Conservation (phyloP, 306 rosid genomes). For the Canavalia ensiformis region DNA sequence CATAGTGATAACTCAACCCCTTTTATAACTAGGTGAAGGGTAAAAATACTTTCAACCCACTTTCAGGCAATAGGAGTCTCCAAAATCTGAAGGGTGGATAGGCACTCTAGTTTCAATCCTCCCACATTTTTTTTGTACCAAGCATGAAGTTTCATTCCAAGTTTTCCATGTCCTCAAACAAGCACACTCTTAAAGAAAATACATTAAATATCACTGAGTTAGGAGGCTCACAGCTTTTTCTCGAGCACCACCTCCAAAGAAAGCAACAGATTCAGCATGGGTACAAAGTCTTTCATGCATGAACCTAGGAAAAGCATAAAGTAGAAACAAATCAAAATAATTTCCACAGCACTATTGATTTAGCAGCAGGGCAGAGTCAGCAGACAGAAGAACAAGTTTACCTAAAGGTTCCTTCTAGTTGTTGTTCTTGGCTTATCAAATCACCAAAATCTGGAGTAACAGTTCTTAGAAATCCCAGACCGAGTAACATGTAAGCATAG, state of each 20-base stretch:
- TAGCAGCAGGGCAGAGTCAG: slow-evolving; percentile 33
- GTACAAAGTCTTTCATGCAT: slow-evolving; percentile 95
- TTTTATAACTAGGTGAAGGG: neutral
- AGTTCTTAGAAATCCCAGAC: slow-evolving; percentile 79
- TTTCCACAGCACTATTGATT: slow-evolving; percentile 24
- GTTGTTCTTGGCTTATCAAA: slow-evolving; percentile 81
- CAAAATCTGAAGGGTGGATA: neutral
- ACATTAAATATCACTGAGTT: slow-evolving; percentile 25
- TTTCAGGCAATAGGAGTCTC: slow-evolving; percentile 1
- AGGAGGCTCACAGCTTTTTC: slow-evolving; percentile 80
- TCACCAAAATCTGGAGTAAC: slow-evolving; percentile 92
- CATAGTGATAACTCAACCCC: neutral
- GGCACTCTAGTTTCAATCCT: slow-evolving; percentile 14
- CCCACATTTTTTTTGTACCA: slow-evolving; percentile 22
- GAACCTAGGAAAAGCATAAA: slow-evolving; percentile 67
- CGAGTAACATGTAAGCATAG: slow-evolving; percentile 92
- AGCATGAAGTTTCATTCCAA: slow-evolving; percentile 4
- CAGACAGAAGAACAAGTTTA: slow-evolving; percentile 46
- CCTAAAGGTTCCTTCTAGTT: slow-evolving; percentile 92
- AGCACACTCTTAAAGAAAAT: slow-evolving; percentile 3
- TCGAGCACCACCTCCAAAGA: slow-evolving; percentile 94
- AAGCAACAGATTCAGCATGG: slow-evolving; percentile 93
- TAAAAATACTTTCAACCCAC: slow-evolving; percentile 4
- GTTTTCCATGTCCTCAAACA: slow-evolving; percentile 3
- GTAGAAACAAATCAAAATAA: slow-evolving; percentile 28